Conservation (phyloP, 192 early-diverging fungal species). For the Umbelopsis sp. region DNA sequence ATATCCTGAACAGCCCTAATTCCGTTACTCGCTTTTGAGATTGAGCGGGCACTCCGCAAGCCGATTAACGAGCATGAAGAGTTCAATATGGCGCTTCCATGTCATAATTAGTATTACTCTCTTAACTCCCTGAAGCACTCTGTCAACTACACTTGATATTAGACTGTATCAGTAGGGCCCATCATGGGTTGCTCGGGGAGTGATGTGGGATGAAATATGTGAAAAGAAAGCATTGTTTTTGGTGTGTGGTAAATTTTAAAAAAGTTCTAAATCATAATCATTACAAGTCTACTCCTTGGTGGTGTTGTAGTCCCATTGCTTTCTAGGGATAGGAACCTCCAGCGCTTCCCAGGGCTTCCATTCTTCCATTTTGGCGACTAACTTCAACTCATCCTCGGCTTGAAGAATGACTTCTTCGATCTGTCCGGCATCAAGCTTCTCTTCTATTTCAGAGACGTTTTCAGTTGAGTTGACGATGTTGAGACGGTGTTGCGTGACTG, state of each 20-base stretch:
- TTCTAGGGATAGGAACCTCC: slow-evolving; percentile 73
- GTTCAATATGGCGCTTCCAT: no score
- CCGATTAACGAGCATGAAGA: no score
- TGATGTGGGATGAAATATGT: no score
- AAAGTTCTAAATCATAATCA: neutral
- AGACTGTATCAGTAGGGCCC: no score
- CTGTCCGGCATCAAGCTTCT: slow-evolving; percentile 75
- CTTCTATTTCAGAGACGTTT: slow-evolving; percentile 77
- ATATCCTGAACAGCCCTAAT: no score
- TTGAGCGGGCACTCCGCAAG: no score
- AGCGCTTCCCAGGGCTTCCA: slow-evolving; percentile 83
- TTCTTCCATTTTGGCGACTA: slow-evolving; percentile 83
- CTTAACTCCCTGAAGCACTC: no score
- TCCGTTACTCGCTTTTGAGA: no score
- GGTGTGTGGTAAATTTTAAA: slow-evolving; percentile 3
- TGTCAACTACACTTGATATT: no score
- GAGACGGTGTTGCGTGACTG: slow-evolving; percentile 77
- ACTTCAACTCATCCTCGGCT: slow-evolving; percentile 86
- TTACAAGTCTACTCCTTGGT: slow-evolving; percentile 38
- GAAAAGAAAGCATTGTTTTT: neutral
- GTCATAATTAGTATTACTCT: no score
- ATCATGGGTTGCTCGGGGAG: no score
- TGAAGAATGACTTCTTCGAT: slow-evolving; percentile 91
- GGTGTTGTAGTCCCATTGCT: slow-evolving; percentile 81
- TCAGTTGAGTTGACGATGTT: slow-evolving; percentile 74